Conservation (phyloP, 169 alveolate genomes). For the Plasmodium relictum region DNA sequence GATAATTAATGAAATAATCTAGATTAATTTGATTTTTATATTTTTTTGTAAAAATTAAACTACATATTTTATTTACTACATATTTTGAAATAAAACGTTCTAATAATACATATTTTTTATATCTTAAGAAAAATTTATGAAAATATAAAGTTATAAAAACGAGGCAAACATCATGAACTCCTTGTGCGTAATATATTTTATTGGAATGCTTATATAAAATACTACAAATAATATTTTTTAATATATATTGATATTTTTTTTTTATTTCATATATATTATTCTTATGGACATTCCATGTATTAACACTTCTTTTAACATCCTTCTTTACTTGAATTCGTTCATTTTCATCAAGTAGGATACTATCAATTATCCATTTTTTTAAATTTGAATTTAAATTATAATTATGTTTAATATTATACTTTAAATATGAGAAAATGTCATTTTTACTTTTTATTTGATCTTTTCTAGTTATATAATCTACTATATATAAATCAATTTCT, state of each 20-base stretch:
- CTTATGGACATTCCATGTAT: conserved; percentile 72
- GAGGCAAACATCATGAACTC: conserved; percentile 76
- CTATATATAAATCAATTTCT: conserved; percentile 65
- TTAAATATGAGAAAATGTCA: conserved; percentile 28
- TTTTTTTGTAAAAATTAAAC: conserved; percentile 26
- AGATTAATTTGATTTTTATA: background rate
- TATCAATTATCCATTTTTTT: conserved; percentile 68
- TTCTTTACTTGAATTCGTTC: conserved; percentile 67
- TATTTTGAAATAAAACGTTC: conserved; percentile 51
- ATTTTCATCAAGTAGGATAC: conserved; percentile 56
- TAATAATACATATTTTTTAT: conserved; percentile 69
- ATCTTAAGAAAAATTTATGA: conserved; percentile 47
- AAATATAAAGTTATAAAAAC: conserved; percentile 69
- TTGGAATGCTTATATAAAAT: conserved; percentile 71
- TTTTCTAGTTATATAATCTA: conserved; percentile 53
- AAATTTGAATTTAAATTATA: conserved; percentile 42
- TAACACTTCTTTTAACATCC: conserved; percentile 73
- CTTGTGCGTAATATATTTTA: conserved; percentile 73
- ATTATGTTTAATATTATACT: conserved; percentile 66
- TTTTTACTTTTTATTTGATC: conserved; percentile 4
- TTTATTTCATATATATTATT: conserved; percentile 62
- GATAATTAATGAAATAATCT: no score
- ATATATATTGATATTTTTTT: conserved; percentile 67
- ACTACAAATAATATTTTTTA: conserved; percentile 73
- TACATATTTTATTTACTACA: conserved; percentile 65